Evolutionary conservation across 2,329 filamentous ascomycete genomes (phyloP), one percentile per base, ranked within the genome.

Genomic region (Thelonectria rubi): DNA sequence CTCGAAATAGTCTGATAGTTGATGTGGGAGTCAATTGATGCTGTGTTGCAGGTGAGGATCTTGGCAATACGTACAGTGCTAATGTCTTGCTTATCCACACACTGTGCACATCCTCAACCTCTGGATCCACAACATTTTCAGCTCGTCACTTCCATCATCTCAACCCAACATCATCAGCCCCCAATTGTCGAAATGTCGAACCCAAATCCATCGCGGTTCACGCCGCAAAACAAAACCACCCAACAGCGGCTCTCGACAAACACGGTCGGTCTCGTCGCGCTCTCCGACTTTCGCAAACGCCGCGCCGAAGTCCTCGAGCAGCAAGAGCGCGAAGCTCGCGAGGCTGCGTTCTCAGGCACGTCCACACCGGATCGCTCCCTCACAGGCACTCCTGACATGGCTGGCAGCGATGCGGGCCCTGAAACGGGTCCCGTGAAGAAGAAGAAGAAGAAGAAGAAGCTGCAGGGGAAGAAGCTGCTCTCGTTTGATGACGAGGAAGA

Each of bases 281-380:
- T 97, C 45, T 93, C 92, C 67, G 95, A 98, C 75, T 98, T 97
- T 77, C 93, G 94, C 77, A 98, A 99, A 80, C 89, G 95, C 62
- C 92, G 94, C 77, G 94, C 93, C 69, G 93, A 97, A 78, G 92
- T 94, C n/a, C 82, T 97, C 49, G 94, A 97, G 76, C 89, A 92
- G 74, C 94, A 95, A 73, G 92, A 95, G 73, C 87, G 91, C 72
- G 92, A 95, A 72, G 89, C 87, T 12, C 88, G 89, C 72, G 90
- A 92, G 67, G 84, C 73, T 39, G 81, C 85, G 24, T 73, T 85
- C 57, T 75, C 78, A 56, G 75, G 74, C 67, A 76, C 78, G 60
- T 78, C 80, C 47, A 83, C 82, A 46, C 81, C 83, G 42, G 81
- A 84, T 69, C 79, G 79, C 58, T 83, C 82, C n/a, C 72, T 75